Base-by-base conservation (phyloP, 805 yeast species). In the Torulaspora quercuum region DNA sequence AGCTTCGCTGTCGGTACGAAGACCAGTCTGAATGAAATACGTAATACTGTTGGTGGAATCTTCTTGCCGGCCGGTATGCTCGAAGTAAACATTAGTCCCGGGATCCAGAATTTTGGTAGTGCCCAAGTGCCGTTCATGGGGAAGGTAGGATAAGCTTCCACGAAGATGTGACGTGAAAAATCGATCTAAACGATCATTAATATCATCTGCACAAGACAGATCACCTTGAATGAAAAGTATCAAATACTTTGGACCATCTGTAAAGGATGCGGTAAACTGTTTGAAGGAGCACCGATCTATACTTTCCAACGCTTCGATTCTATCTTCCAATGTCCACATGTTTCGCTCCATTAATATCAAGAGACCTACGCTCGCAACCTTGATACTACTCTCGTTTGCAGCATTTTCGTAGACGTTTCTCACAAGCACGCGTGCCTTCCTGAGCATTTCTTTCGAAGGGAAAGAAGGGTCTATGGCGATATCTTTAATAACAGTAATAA, bases 21-120 rank as follows among this genome's bases (percentile, higher is more conserved):
- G 39, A 0, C 85, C 84, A 2, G 78, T 65, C 55, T 82, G 87
- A 11, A 79, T 52, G 48, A 72, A 81, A 44, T 67, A 68, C 2
- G 69, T 69, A 1, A 79, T 61, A 2, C 79, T 64, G 42, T 69
- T 75, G 27, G 75, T 70, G 6, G 73, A 75, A 49, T 79, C 84
- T 19, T 59, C 60, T 22, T 47, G 35, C 10, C 69, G 64, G 0
- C 73, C 65, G 1, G 44, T 29, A 10, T 64, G 55, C 13, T 57
- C 57, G 26, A 65, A 54, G 12, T 41, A 49, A 33, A 53, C 69
- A 28, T 68, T 64, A 1, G 56, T 48, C 0, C 72, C 72, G 0
- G 55, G 50, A 0, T 61, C 58, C 7, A 76, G 46, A 3, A 53
- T 17, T 21, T 66, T 52, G 0, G 80, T 69, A 1, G 39, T 29